Evolutionary conservation across 2,329 filamentous ascomycete genomes (phyloP).

Genomic region (Trichoderma sp.): DNA sequence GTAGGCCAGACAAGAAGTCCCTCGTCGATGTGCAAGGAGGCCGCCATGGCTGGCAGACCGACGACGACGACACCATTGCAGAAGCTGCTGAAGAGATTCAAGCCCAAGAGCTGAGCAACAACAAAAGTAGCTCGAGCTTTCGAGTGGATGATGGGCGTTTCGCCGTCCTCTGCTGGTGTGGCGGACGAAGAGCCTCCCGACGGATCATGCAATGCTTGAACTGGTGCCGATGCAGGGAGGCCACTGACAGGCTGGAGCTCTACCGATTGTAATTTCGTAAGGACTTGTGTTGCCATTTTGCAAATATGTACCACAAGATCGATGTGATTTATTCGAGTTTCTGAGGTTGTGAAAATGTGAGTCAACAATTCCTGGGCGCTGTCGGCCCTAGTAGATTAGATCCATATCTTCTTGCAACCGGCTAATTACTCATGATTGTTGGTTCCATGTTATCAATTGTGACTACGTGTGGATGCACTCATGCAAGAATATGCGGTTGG

Average conservation of each 20-base stretch:
- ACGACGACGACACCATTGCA: slow-evolving; percentile 33
- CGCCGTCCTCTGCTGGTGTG: background rate
- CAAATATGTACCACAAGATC: background rate
- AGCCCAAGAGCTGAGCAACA: slow-evolving; percentile 11
- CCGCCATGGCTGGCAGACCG: slow-evolving; percentile 41
- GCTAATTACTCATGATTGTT: background rate
- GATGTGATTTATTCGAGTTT: background rate
- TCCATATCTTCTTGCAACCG: background rate
- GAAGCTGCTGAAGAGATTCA: slow-evolving; percentile 17
- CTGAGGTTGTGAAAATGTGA: background rate
- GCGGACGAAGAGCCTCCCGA: background rate
- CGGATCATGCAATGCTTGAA: background rate
- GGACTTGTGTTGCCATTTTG: slow-evolving; percentile 7
- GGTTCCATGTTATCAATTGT: background rate
- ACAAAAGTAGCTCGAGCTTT: background rate
- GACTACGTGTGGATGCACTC: background rate
- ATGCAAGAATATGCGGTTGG: background rate
- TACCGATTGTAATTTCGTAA: background rate
- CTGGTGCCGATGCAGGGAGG: background rate
- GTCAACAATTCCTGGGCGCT: background rate
- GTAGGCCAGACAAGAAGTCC: slow-evolving; percentile 42
- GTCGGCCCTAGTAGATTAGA: background rate
- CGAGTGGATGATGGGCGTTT: slow-evolving; percentile 1
- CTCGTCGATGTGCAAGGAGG: slow-evolving; percentile 34
- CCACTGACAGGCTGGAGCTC: background rate